Evolutionary conservation across 2,329 filamentous ascomycete species (phyloP).

Genomic region (Talaromyces sp.): DNA sequence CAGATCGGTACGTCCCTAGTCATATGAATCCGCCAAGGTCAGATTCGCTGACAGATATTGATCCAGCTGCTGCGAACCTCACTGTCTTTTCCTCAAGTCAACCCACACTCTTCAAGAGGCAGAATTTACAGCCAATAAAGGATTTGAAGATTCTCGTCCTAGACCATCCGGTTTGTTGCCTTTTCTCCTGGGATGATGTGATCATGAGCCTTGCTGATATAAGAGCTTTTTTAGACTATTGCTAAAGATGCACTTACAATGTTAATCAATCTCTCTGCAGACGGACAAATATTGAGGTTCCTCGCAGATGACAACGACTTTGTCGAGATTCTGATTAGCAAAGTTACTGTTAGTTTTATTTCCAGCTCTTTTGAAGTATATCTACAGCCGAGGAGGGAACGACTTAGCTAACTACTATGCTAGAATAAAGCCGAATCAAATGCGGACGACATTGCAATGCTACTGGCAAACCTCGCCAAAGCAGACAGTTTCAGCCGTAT

Average conservation of each 20-base stretch:
- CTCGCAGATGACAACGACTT: constrained; percentile 77
- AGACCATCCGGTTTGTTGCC: constrained; percentile 66
- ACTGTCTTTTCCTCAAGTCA: constrained; percentile 76
- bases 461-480: constrained; percentile 88
- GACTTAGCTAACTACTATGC: constrained; percentile 7
- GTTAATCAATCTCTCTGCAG: constrained; percentile 78
- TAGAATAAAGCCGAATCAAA: constrained; percentile 63
- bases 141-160: constrained; percentile 81
- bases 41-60: constrained; percentile 17
- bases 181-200: background rate
- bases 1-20: constrained; percentile 56
- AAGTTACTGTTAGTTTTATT: constrained; percentile 60
- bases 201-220: background rate
- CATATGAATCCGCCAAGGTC: background rate
- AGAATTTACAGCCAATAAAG: constrained; percentile 71
- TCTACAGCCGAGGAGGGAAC: background rate
- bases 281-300: constrained; percentile 66
- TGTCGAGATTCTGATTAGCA: constrained; percentile 64
- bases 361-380: background rate
- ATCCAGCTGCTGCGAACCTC: constrained; percentile 58
- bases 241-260: constrained; percentile 82
- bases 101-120: constrained; percentile 75
- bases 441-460: constrained; percentile 81
- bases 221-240: constrained; percentile 57
- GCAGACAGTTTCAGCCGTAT: constrained; percentile 66